Evolutionary conservation across 441 rosid genomes (phyloP), one percentile per base, ranked within the genome.

Genomic region (Populus tomentosa): DNA sequence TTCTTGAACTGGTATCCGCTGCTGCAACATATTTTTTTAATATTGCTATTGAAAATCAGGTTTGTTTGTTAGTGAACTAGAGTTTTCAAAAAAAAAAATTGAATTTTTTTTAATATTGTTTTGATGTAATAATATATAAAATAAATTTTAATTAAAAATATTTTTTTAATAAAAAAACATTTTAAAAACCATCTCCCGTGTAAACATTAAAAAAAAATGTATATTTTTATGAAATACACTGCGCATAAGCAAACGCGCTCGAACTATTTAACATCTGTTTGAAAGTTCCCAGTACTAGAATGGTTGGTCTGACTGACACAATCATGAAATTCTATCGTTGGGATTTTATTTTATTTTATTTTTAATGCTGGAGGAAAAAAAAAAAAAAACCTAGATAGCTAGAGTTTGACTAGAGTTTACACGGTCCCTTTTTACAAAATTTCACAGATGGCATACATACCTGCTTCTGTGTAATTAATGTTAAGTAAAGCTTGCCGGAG

Each of bases 271-370:
- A 8, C 13, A 8, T 8, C 14, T 1, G 4, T 10, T 61, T 23
- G 65, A 21, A 1, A 42, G 24, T 16, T 76, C 65, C 63, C 18
- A 46, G 75, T 67, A 72, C 67, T 62, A 65, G 42, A 53, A 10
- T n/a, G 74, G 67, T 66, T 35, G 70, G 66, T 74, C 66, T 70
- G 76, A 38, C 84, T 82, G 84, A 84, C 85, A 83, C 46, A 40
- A 67, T 70, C 69, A 69, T 70, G 32, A 56, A 79, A 61, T 65
- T 72, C 70, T 69, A 78, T 75, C 21, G 65, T 74, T 67, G 42
- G 42, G 59, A 20, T 46, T 75, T 79, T 67, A 26, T 80, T 74
- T 61, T 74, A 61, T 38, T 38, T 38, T 38, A 21, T 21, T 4
- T 67, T 53, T 20, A n/a, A 79, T 79, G 79, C 76, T 67, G 62